Percentiles rank a stretch among this genome's conserved stretches.
These are phyloP conservation scores for Macaranga tanarius DNA, from an alignment of 441 rosid species.

Conservation along the genomic window DNA sequence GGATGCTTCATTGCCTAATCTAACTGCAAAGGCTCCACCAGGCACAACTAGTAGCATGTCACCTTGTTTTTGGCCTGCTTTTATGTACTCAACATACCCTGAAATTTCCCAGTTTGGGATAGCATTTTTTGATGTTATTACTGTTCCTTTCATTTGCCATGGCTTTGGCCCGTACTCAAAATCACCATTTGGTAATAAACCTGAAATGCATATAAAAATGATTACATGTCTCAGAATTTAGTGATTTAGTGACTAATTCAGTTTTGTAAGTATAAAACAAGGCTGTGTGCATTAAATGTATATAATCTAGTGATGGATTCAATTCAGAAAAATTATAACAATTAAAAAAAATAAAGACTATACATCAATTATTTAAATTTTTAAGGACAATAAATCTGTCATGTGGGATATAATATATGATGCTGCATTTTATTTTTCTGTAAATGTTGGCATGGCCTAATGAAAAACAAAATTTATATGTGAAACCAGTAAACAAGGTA, in stretches of 20 bases:
- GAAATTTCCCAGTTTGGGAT: slow-evolving; percentile 65
- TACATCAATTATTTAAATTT: too few relatives aligned
- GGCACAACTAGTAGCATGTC: slow-evolving; percentile 81
- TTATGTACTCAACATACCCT: slow-evolving; percentile 74
- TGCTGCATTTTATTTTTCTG: too few relatives aligned
- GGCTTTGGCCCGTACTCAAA: slow-evolving; percentile 68
- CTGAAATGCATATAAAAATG: slow-evolving; percentile 32
- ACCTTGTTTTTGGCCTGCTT: slow-evolving; percentile 75
- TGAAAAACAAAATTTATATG: not conserved
- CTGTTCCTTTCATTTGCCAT: slow-evolving; percentile 54
- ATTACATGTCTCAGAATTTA: not conserved
- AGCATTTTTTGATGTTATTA: slow-evolving; percentile 44
- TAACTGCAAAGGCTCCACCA: slow-evolving; percentile 51
- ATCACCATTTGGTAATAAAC: slow-evolving; percentile 69
- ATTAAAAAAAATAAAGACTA: too few relatives aligned
- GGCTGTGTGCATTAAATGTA: too few relatives aligned
- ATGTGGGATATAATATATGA: too few relatives aligned
- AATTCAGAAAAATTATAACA: too few relatives aligned
- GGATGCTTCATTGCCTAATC: slow-evolving; percentile 69
- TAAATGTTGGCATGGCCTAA: not conserved
- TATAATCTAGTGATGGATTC: too few relatives aligned
- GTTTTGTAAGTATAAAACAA: too few relatives aligned
- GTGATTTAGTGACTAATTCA: not conserved
- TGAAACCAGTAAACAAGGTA: too few relatives aligned
- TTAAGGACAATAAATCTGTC: not conserved